Percentiles rank a stretch among this genome's conserved stretches.
Conservation (phyloP, 164 flowering plant genomes). For the Protea cynaroides region DNA sequence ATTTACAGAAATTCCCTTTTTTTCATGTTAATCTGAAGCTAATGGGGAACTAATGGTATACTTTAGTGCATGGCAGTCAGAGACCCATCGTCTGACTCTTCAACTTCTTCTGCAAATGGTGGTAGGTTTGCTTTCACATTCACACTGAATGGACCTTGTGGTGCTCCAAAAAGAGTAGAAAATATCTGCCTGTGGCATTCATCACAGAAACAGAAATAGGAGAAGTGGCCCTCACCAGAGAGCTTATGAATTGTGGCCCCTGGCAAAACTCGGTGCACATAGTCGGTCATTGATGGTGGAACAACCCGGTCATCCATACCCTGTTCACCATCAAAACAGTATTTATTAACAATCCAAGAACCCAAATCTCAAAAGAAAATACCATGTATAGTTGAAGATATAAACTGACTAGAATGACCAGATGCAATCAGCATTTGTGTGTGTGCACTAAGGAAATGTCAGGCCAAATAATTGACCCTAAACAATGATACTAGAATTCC, state of each 20-base stretch:
- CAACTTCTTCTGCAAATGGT: slow-evolving; percentile 6
- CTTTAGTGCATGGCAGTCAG: slow-evolving; percentile 7
- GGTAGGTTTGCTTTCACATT: slow-evolving; percentile 15
- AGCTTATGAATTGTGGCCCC: slow-evolving; percentile 64
- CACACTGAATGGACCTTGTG: slow-evolving; percentile 46
- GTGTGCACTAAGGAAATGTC: background rate
- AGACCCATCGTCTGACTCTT: slow-evolving; percentile 3
- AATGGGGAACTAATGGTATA: background rate
- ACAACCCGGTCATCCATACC: slow-evolving; percentile 81
- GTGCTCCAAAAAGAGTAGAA: slow-evolving; percentile 64
- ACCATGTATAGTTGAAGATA: background rate
- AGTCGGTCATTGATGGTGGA: slow-evolving; percentile 64
- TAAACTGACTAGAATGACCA: background rate
- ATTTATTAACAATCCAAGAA: background rate
- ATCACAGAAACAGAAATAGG: slow-evolving; percentile 74
- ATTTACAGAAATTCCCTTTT: slow-evolving; percentile 13
- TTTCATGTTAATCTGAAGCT: background rate
- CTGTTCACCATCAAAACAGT: slow-evolving; percentile 32
- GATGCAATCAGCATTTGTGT: background rate
- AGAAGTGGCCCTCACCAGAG: slow-evolving; percentile 81
- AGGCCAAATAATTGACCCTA: background rate
- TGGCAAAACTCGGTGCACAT: slow-evolving; percentile 57
- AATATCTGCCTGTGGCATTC: slow-evolving; percentile 78
- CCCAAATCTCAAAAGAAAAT: background rate
- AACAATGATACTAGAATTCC: no score